These are phyloP conservation scores for Metschnikowia matae DNA, from an alignment of 805 yeast species.

Conservation along the genomic window DNA sequence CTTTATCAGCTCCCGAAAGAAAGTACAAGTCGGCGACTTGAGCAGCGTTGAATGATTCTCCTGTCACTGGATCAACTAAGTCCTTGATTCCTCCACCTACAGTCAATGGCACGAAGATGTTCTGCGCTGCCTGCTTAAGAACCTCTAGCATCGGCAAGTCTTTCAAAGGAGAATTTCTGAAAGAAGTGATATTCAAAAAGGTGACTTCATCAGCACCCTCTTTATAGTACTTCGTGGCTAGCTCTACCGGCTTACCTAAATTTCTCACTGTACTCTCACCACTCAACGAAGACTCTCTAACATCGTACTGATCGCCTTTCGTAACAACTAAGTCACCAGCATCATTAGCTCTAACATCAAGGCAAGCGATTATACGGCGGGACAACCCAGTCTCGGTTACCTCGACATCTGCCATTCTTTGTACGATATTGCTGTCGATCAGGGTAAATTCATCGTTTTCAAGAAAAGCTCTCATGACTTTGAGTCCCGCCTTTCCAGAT, in stretches of 20 bases:
- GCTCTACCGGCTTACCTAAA: constrained; percentile 92
- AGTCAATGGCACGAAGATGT: constrained; percentile 93
- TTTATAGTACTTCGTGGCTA: constrained; percentile 82
- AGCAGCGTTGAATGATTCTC: constrained; percentile 73
- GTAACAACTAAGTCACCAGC: constrained; percentile 95
- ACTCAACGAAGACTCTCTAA: constrained; percentile 56
- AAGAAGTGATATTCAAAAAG: constrained; percentile 90
- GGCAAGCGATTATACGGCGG: constrained; percentile 89
- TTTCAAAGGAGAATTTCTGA: constrained; percentile 85
- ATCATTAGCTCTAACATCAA: constrained; percentile 95
- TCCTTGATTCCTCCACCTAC: constrained; percentile 98
- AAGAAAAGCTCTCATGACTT: constrained; percentile 69
- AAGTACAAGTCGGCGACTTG: constrained; percentile 90
- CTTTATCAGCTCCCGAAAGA: constrained; percentile 96
- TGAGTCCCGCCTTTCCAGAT: constrained; percentile 86
- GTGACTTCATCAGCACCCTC: constrained; percentile 99
- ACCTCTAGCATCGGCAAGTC: constrained; percentile 97
- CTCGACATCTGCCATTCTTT: constrained; percentile 15
- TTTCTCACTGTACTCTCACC: constrained; percentile 71
- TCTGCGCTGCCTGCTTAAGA: constrained; percentile 72
- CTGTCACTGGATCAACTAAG: constrained; percentile 74
- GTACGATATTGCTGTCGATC: constrained; percentile 9
- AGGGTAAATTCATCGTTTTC: constrained; percentile 36
- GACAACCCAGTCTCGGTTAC: constrained; percentile 56
- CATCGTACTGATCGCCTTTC: constrained; percentile 98